Conservation (phyloP, 192 early-diverging fungal species). For the Coemansia sp. region DNA sequence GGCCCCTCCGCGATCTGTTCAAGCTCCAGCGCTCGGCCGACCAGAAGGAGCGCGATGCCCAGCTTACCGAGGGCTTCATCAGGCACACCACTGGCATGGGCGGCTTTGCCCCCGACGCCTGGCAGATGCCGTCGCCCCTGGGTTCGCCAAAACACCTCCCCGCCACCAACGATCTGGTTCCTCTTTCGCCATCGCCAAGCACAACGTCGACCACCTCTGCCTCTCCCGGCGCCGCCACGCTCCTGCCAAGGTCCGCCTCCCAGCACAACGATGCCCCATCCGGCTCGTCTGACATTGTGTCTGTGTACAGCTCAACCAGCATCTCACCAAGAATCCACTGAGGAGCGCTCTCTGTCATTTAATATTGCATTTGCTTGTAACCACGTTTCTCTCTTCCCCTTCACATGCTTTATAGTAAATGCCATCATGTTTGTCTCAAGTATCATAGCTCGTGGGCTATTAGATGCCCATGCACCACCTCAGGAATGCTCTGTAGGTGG, state of each 20-base stretch:
- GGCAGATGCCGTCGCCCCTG: conserved; percentile 44
- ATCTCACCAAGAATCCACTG: not conserved
- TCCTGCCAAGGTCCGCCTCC: not conserved
- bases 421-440: too few species aligned
- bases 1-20: conserved; percentile 11
- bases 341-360: too few species aligned
- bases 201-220: not conserved
- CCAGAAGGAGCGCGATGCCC: conserved; percentile 34
- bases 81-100: conserved; percentile 46
- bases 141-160: conserved; percentile 2
- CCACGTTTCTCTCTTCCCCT: too few species aligned
- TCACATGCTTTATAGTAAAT: too few species aligned
- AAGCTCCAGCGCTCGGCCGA: conserved; percentile 13
- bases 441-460: conserved; percentile 22
- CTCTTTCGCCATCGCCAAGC: conserved; percentile 4
- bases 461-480: conserved; percentile 45
- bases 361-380: conserved; percentile 1
- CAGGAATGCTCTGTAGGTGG: conserved; percentile 51
- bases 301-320: conserved; percentile 5
- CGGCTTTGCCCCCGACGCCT: conserved; percentile 29
- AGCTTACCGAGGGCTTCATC: conserved; percentile 42
- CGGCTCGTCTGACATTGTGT: not conserved
- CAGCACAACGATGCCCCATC: not conserved
- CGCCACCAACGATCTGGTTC: not conserved
- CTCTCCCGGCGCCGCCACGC: not conserved